Percentiles rank a stretch among this genome's conserved stretches.
Conservation (phyloP, 139 green algal species). For the Chara braunii region DNA sequence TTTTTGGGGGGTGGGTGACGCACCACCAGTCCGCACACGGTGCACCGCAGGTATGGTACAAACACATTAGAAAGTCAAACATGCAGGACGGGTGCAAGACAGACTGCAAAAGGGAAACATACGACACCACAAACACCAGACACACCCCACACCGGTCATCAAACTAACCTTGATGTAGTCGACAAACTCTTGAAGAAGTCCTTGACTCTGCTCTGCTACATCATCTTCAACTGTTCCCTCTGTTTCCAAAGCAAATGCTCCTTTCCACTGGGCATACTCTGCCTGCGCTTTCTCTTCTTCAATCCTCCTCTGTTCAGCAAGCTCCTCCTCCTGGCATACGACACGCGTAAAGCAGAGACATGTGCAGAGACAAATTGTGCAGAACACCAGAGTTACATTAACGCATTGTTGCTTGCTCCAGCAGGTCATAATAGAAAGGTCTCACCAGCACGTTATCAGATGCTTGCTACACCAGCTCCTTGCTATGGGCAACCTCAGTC, state of each 20-base stretch:
- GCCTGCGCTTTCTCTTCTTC: slow-evolving; percentile 13
- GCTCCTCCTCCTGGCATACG: slow-evolving; percentile 14
- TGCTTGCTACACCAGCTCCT: background rate
- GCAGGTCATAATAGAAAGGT: background rate
- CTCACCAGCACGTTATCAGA: background rate
- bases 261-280: slow-evolving; percentile 40
- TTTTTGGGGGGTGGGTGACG: too few relatives aligned
- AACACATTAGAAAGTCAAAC: too few relatives aligned
- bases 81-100: too few relatives aligned
- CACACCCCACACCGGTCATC: too few relatives aligned
- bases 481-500: too few relatives aligned
- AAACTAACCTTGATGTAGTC: slow-evolving; percentile 60
- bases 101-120: too few relatives aligned
- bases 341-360: slow-evolving; percentile 5
- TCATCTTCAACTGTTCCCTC: slow-evolving; percentile 43
- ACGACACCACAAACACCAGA: too few relatives aligned
- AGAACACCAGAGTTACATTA: too few relatives aligned
- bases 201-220: slow-evolving; percentile 42
- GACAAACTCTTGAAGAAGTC: slow-evolving; percentile 57
- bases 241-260: slow-evolving; percentile 32
- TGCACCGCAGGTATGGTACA: too few relatives aligned
- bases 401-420: background rate
- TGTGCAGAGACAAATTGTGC: background rate
- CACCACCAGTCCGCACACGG: too few relatives aligned
- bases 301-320: background rate